phyloP scores from a whole-genome alignment of 371 early-diverging fungal species.

The Lichtheimia ornata region DNA sequence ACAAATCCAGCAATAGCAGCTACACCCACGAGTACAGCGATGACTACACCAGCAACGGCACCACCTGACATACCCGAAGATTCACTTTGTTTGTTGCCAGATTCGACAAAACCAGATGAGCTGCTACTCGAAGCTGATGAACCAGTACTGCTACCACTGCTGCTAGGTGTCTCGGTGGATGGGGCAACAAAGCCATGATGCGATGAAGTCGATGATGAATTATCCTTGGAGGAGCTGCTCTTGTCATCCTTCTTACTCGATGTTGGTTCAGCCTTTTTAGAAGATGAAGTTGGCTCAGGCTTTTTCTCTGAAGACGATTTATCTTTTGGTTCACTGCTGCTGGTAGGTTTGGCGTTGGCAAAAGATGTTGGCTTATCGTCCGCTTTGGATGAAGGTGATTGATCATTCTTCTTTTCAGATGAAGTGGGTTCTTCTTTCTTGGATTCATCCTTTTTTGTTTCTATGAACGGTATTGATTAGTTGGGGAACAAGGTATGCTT shows the following conservation, averaged over 20 bases:
- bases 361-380: background rate
- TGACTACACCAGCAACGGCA: slow-evolving; percentile 15
- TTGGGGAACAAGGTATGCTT: background rate
- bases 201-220: slow-evolving; percentile 1
- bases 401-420: background rate
- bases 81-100: background rate
- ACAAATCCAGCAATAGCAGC: slow-evolving; percentile 12
- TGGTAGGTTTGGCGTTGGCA: slow-evolving; percentile 3
- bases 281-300: no score
- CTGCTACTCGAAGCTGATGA: background rate
- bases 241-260: background rate
- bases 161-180: background rate
- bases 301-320: background rate
- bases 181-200: slow-evolving; percentile 1
- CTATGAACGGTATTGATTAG: background rate
- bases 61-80: slow-evolving; percentile 17
- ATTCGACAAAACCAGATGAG: background rate
- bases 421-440: slow-evolving; percentile 7
- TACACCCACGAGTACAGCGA: slow-evolving; percentile 11
- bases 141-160: background rate
- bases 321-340: background rate
- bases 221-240: background rate
- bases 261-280: background rate
- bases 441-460: background rate
- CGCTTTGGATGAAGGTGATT: background rate